Evolutionary conservation across 768 basidiomycete species (phyloP), one percentile per base, ranked within the genome.

Genomic region (Trametes cubensis): DNA sequence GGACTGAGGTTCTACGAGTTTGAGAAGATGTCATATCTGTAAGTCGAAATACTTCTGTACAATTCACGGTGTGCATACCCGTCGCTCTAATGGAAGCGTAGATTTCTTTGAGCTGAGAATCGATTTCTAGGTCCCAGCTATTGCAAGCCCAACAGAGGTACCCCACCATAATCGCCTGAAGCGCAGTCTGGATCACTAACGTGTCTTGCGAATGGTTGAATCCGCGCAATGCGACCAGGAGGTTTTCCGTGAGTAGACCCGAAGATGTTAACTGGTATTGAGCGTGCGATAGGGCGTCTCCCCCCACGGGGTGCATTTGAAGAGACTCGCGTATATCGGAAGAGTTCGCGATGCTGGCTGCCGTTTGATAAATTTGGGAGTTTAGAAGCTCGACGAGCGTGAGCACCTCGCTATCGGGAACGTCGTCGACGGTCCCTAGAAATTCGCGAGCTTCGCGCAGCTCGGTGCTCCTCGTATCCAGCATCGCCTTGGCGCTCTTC

Each of bases 331-430:
- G 34, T 10, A 28, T 28, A 28, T 28, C 10, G 6, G 34, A 34
- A 10, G 10, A 34, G 34, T 83, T 82, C 1, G 82, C 77, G 58
- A 84, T 76, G 58, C 73, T 75, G 0, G 80, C 79, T 2, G 82
- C 79, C 17, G 77, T 77, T 65, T 85, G 81, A 34, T 76, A 76
- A 30, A 83, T 80, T 60, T 79, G 78, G 7, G 79, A 70, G 52
- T 84, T 81, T n/a, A 85, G 69, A 17, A 73, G 72, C 49, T 79
- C 75, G 15, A 85, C 70, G 65, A 80, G 76, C 2, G 61, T 68
- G 28, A 78, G 72, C 15, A 84, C 76, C 34, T 86, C 83, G 6
- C 76, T 76, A 4, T 76, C 77, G 4, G 83, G 79, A 48, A 78
- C 71, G 0, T 70, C 44, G 60, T 84, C 82, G 0, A 76, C 77